Percentiles rank a stretch among this genome's conserved stretches.
phyloP scores from a whole-genome alignment of 768 basidiomycete genomes.

The Suillus placidus region DNA sequence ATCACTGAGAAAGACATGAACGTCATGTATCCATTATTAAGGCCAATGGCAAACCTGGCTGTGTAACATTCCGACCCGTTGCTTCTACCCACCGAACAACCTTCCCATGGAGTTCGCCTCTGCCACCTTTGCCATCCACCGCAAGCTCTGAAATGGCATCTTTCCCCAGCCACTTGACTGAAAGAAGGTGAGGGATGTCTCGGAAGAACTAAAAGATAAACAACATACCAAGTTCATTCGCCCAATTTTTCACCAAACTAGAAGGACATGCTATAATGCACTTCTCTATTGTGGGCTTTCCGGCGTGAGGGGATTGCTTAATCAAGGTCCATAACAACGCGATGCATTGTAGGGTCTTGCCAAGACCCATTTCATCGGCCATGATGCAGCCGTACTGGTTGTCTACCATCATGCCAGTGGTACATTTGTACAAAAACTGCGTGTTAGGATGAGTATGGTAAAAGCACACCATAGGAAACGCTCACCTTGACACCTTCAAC shows the following conservation, averaged over 20 bases:
- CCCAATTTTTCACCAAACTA: conserved; percentile 98
- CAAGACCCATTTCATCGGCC: conserved; percentile 99
- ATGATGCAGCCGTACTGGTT: conserved; percentile 96
- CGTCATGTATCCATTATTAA: conserved; percentile 3
- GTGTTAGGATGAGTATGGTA: conserved; percentile 9
- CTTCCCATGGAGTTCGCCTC: conserved; percentile 73
- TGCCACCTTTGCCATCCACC: conserved; percentile 91
- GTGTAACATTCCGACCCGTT: conserved; percentile 84
- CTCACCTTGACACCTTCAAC: conserved; percentile 95
- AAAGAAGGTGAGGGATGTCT: conserved; percentile 5
- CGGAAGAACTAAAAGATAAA: conserved; percentile 4
- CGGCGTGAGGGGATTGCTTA: conserved; percentile 90
- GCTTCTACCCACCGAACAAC: conserved; percentile 92
- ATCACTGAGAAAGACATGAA: conserved; percentile 62
- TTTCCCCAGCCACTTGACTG: conserved; percentile 94
- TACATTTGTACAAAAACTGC: conserved; percentile 94
- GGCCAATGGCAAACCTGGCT: conserved; percentile 65
- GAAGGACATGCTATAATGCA: conserved; percentile 97
- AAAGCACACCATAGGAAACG: conserved; percentile 10
- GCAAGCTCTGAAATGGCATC: conserved; percentile 82
- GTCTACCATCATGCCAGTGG: conserved; percentile 90
- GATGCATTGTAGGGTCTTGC: conserved; percentile 96
- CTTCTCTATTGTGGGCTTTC: conserved; percentile 91
- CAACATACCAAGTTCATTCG: conserved; percentile 83
- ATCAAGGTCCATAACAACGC: conserved; percentile 92